Evolutionary conservation across 2,329 filamentous ascomycete species (phyloP), one percentile per base, ranked within the genome.

Genomic region (Tolypocladium ovalisporum): DNA sequence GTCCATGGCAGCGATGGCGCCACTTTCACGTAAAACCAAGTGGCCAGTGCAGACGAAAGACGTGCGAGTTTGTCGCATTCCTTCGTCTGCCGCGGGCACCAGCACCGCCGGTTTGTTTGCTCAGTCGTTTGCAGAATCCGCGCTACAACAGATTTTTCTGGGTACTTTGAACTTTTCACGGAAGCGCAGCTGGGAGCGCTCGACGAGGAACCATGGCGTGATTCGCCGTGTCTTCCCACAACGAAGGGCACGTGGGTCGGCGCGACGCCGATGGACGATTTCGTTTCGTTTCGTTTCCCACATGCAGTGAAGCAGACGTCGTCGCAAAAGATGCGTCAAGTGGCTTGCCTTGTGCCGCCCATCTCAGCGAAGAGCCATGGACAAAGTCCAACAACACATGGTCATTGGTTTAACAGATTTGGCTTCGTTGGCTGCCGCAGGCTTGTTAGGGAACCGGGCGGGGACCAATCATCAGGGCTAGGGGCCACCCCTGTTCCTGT

Each of bases 241-340:
- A 13, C 44, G 17, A 27, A 49, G 4, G 17, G 13, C 13, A 34
- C 47, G 27, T n/a, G 17, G 34, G 12, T 32, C 9, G 19, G 47
- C 44, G 47, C 34, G 27, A n/a, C 47, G 47, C 2, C 2, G 9
- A 15, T 32, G 24, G 19, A 17, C 52, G 12, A 10, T 12, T 13
- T n/a, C 5, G 10, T 19, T n/a, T 22, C 15, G 35, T 49, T 49
- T 49, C 22, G 54, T 51, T 49, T 51, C 40, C 27, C 32, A 7
- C 32, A 2, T 2, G 42, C 44, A 12, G 35, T 51, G 49, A 56
- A 24, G 55, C 55, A 56, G 22, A 13, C 24, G 55, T 37, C 47
- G 55, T 56, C 55, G 49, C 55, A 53, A n/a, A 24, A 36, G 36
- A 36, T 56, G 55, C 55, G 47, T 56, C 55, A 56, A 44, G 35